phyloP scores from a whole-genome alignment of 805 yeast species.

The Cyberlindnera petersonii region DNA sequence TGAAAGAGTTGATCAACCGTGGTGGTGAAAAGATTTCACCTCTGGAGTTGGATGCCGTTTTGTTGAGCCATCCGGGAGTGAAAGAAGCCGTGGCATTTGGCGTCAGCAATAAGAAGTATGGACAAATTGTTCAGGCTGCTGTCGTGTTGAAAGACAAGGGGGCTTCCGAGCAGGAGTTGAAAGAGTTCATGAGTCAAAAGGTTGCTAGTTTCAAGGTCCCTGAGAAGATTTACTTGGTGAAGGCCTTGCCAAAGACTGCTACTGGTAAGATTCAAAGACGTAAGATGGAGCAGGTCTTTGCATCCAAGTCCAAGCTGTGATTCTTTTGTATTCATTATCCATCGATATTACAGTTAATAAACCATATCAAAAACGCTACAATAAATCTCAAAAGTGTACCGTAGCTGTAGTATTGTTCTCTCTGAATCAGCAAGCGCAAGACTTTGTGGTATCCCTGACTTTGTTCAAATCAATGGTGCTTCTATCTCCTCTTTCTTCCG shows the following conservation, averaged over 20 bases:
- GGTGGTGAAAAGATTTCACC: conserved; percentile 81
- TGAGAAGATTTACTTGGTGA: conserved; percentile 50
- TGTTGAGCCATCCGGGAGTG: conserved; percentile 59
- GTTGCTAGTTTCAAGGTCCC: conserved; percentile 63
- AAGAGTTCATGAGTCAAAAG: conserved; percentile 40
- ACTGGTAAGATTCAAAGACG: conserved; percentile 76
- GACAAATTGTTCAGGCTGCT: conserved; percentile 69
- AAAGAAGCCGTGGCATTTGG: conserved; percentile 71
- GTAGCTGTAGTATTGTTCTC: too few species aligned
- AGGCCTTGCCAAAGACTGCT: conserved; percentile 67
- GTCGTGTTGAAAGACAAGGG: conserved; percentile 45
- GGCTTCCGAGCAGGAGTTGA: conserved; percentile 40
- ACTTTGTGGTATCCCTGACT: conserved; percentile 6
- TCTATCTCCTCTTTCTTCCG: conserved; percentile 15
- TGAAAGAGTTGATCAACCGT: conserved; percentile 70
- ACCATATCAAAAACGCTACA: too few species aligned
- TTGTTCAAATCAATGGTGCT: conserved; percentile 32
- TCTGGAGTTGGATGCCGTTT: conserved; percentile 58
- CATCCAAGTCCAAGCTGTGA: conserved; percentile 31
- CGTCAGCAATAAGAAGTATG: conserved; percentile 62
- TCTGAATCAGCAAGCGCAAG: conserved; percentile 9
- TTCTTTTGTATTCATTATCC: neutral
- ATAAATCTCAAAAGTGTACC: too few species aligned
- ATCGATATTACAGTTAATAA: neutral
- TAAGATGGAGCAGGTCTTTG: conserved; percentile 52